Evolutionary conservation across 495 filamentous ascomycete genomes (phyloP).

Genomic region (Patellaria atrata): DNA sequence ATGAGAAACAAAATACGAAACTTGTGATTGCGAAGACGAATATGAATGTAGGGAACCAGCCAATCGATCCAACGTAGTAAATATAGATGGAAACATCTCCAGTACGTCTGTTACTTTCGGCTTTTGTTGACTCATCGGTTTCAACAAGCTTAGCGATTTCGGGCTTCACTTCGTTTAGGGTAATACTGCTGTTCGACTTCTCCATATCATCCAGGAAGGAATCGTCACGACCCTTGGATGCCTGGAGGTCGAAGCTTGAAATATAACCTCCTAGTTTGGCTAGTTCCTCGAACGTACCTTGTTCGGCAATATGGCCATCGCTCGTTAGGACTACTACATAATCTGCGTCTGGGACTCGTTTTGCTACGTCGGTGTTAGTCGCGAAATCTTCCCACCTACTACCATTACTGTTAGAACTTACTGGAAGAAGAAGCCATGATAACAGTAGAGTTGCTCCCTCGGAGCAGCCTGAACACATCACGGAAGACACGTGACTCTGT

Average conservation of each 20-base stretch:
- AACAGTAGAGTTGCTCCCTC: conserved; percentile 34
- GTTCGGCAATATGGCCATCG: conserved; percentile 29
- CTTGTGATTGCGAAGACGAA: conserved; percentile 22
- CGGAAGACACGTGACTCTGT: conserved; percentile 48
- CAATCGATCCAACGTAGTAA: conserved; percentile 18
- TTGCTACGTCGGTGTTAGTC: conserved; percentile 21
- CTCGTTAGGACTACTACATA: conserved; percentile 32
- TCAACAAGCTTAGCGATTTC: background rate
- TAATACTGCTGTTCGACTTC: too few species aligned
- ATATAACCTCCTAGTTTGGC: conserved; percentile 24
- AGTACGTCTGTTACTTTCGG: conserved; percentile 17
- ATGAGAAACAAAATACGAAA: conserved; percentile 16
- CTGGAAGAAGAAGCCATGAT: conserved; percentile 38
- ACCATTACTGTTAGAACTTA: conserved; percentile 9
- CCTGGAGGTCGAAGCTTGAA: conserved; percentile 7
- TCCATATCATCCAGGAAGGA: too few species aligned
- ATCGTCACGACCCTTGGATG: too few species aligned
- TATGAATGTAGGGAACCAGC: conserved; percentile 17
- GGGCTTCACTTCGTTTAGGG: background rate
- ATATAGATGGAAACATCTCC: conserved; percentile 20
- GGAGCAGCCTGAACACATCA: conserved; percentile 40
- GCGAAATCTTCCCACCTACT: conserved; percentile 4
- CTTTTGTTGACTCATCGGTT: conserved; percentile 15
- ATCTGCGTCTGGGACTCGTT: conserved; percentile 30
- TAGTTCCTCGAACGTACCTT: conserved; percentile 30